Evolutionary conservation across 2,329 filamentous ascomycete species (phyloP), one percentile per base, ranked within the genome.

Genomic region (Westerdykella sp.): DNA sequence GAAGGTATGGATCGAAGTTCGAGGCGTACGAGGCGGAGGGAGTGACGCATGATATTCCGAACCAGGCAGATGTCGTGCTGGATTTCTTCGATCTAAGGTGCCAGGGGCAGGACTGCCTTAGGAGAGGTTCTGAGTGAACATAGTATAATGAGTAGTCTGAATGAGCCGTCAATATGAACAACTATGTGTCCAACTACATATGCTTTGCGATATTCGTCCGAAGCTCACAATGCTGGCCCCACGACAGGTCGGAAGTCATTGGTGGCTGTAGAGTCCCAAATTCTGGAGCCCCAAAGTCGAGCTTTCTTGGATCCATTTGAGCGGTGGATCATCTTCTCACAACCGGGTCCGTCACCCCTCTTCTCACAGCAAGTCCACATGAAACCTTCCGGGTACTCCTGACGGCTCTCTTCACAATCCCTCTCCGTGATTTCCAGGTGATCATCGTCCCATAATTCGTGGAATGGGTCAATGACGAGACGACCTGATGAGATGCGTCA

Each of bases 41-140:
- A 6, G 59, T 63, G 0, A 48, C 40, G 12, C 62, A 65, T 34
- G 48, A 64, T 36, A 65, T 65, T 38, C 60, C 60, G 3, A 63
- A 57, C 22, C 57, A 62, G 40, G 54, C 51, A 15, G 56, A 57
- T 40, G 37, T 60, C 34, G 59, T 64, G n/a, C 47, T 65, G 32
- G 48, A 62, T 12, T 65, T 53, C 34, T 64, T 65, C 38, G 59
- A 64, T 41, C 42, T 64, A 40, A 57, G 50, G 34, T 60, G 57
- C 40, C 54, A 7, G 41, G 31, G 46, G 49, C 10, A 34, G 10
- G 38, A n/a, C 14, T 35, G 36, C 32, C 10, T 7, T 13, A 34
- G n/a, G 40, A 41, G 25, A 28, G 36, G 36, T 21, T 28, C 25
- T 2, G 25, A 28, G 4, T 28, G 25, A 28, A 28, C 9, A 28